These are phyloP conservation scores for Raphanus hybrid DNA, from an alignment of 441 rosid genomes.

Conservation along the genomic window DNA sequence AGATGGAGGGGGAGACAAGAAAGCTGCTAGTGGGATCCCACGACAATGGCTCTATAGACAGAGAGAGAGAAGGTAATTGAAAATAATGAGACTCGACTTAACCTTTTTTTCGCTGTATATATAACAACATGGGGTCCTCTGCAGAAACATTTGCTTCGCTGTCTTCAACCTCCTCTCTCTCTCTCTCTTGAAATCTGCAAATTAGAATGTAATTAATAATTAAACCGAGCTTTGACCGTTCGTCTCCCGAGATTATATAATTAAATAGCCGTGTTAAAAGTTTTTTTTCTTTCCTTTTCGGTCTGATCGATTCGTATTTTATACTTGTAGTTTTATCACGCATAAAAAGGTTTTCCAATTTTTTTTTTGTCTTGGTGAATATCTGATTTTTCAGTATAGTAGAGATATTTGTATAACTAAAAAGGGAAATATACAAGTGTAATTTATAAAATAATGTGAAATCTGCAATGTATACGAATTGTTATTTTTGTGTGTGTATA, in stretches of 20 bases:
- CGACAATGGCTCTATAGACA: conserved; percentile 33
- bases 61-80: conserved; percentile 15
- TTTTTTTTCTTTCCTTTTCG: neutral
- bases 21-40: conserved; percentile 48
- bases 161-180: conserved; percentile 44
- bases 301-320: neutral
- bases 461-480: neutral
- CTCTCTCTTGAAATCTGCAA: conserved; percentile 36
- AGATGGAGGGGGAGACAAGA: conserved; percentile 41
- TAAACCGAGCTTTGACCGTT: conserved; percentile 34
- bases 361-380: neutral
- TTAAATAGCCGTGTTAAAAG: neutral
- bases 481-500: neutral
- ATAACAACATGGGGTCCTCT: conserved; percentile 37
- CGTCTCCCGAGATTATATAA: neutral
- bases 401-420: neutral
- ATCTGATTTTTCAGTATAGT: neutral
- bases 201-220: neutral
- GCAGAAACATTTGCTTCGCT: conserved; percentile 44
- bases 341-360: neutral
- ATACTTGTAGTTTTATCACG: neutral
- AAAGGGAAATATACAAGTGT: neutral
- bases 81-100: conserved; percentile 29
- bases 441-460: neutral
- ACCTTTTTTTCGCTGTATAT: conserved; percentile 41